Evolutionary conservation across 257 asterid genomes (phyloP).

Genomic region (Echites panduratus): DNA sequence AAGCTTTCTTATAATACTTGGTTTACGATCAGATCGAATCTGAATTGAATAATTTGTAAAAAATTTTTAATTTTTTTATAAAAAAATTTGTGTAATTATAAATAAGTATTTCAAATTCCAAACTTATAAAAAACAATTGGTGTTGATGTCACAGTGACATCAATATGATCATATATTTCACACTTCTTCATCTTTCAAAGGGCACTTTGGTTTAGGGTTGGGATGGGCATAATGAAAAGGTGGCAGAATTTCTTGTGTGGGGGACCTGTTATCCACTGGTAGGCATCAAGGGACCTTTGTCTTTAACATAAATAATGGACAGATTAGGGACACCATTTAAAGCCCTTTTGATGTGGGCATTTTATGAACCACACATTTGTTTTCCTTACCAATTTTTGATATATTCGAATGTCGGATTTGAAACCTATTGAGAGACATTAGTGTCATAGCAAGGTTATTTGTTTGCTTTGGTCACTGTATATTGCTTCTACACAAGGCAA

Average conservation of each 20-base stretch:
- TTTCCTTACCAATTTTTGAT: background rate
- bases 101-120: no score
- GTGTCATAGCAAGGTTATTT: background rate
- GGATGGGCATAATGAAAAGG: no score
- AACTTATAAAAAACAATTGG: no score
- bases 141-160: slow-evolving; percentile 6
- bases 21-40: no score
- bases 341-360: background rate
- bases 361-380: background rate
- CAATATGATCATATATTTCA: background rate
- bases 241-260: background rate
- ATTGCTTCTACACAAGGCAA: background rate
- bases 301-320: background rate
- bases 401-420: background rate
- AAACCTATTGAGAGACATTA: background rate
- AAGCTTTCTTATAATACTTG: no score
- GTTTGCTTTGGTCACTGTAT: background rate
- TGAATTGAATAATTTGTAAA: no score
- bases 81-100: no score
- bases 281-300: background rate
- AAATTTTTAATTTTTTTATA: no score
- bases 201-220: no score
- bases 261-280: background rate
- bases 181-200: background rate
- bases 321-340: background rate